These are phyloP conservation scores for Cutaneotrichosporon sp. DNA, from an alignment of 1,284 basidiomycete genomes.

Conservation along the genomic window DNA sequence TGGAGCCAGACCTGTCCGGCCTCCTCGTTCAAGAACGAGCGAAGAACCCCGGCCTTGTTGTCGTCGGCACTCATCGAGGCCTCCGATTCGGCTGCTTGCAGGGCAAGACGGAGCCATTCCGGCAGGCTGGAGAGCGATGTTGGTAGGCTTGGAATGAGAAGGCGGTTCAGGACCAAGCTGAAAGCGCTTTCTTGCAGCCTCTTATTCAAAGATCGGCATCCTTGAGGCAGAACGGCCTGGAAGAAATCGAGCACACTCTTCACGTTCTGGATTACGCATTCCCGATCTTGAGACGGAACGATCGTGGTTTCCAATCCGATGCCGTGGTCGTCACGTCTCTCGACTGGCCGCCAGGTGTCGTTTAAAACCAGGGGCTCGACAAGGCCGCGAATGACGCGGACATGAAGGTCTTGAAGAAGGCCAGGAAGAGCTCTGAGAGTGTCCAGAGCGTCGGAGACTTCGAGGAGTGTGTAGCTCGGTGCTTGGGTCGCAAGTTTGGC, in stretches of 20 bases:
- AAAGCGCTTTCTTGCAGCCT: conserved; percentile 22
- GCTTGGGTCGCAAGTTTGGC: background rate
- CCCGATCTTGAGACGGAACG: background rate
- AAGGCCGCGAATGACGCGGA: background rate
- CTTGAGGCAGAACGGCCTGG: conserved; percentile 19
- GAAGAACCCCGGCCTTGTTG: conserved; percentile 18
- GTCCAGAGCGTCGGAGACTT: conserved; percentile 11
- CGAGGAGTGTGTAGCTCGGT: background rate
- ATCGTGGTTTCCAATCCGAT: background rate
- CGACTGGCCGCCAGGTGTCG: background rate
- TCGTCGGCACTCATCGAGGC: background rate
- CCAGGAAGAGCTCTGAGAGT: conserved; percentile 13
- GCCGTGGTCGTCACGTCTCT: background rate
- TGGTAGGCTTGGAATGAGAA: conserved; percentile 68
- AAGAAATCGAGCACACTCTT: conserved; percentile 28
- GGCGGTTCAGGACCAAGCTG: conserved; percentile 60
- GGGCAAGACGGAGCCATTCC: conserved; percentile 61
- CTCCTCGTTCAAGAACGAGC: conserved; percentile 53
- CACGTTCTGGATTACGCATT: conserved; percentile 25
- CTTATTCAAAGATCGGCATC: background rate
- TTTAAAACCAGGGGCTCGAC: background rate
- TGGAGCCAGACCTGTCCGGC: conserved; percentile 52
- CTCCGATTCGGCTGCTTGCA: conserved; percentile 64
- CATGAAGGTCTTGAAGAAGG: conserved; percentile 15
- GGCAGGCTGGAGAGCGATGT: conserved; percentile 59